Evolutionary conservation across 306 rosid genomes (phyloP).

Genomic region (Glycine latifolia): DNA sequence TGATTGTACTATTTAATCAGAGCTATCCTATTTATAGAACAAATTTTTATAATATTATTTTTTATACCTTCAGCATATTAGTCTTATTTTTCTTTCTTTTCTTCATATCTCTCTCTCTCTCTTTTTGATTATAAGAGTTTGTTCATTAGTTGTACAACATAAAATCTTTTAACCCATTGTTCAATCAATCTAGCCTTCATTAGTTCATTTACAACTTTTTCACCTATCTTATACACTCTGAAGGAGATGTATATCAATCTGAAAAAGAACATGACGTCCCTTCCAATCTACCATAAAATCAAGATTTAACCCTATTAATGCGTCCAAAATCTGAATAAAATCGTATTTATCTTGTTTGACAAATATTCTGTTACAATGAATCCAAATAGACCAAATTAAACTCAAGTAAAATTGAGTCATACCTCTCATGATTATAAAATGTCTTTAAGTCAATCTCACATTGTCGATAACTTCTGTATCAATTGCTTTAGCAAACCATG

Average conservation of each 20-base stretch:
- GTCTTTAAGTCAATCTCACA: background rate
- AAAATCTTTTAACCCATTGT: background rate
- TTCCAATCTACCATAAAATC: background rate
- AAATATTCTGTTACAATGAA: background rate
- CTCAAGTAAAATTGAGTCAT: background rate
- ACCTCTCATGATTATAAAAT: background rate
- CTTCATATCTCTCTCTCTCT: background rate
- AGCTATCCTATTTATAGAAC: no score
- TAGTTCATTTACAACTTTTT: background rate
- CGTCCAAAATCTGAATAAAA: background rate
- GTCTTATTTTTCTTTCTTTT: no score
- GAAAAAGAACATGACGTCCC: background rate
- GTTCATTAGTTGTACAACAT: background rate
- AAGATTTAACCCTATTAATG: background rate
- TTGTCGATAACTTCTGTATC: background rate
- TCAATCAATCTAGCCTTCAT: background rate
- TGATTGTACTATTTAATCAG: no score
- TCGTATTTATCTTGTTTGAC: background rate
- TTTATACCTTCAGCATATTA: background rate
- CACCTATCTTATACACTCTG: background rate
- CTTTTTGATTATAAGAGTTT: background rate
- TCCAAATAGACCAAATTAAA: background rate
- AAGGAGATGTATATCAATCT: background rate
- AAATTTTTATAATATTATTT: background rate
- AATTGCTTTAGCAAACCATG: background rate